Base-by-base conservation (phyloP, 164 flowering plant genomes). In the Nymphaea thermarum region DNA sequence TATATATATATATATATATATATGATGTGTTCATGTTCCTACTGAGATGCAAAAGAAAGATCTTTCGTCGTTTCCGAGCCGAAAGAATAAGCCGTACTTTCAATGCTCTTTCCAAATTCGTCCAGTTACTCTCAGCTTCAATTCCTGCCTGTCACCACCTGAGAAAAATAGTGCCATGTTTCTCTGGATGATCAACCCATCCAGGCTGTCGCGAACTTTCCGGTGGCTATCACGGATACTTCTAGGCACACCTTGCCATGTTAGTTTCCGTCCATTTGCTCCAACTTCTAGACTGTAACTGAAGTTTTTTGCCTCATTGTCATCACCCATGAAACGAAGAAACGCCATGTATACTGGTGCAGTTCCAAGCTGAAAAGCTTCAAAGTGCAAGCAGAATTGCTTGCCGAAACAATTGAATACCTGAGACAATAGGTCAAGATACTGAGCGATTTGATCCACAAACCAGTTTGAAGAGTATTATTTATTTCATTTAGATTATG, bases 341-440 rank as follows among this genome's bases (percentile, higher is more conserved):
- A 83, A 83, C 18, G 84, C 82, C 78, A 81, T 83, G 76, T 81
- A 81, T 1, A 80, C 82, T 5, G 86, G 86, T 14, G 83, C 71
- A 69, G 63, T 78, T 43, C 86, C 86, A 7, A 81, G 70, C 45
- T 73, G 79, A 69, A 81, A 83, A 7, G 86, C 84, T 73, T 83
- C 84, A 65, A 83, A 83, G 74, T 83, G 86, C 70, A 81, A 70
- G 69, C 86, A 83, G 76, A 83, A 83, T 61, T 80, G 80, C 65
- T 76, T 70, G 5, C 83, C 84, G 44, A 72, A 81, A 68, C 86
- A 83, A 65, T 81, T 83, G 71, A 83, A 83, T 16, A 83, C 84
- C 84, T 81, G 70, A 51, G 14, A 51, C 57, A 51, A 15, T 15
- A 8, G 36, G 36, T 25, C 36, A 25, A 25, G 36, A 25, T 25